Percentiles rank a stretch among this genome's conserved stretches.
These are phyloP conservation scores for Beauveria sp. DNA, from an alignment of 2,329 filamentous ascomycete species.

Conservation along the genomic window DNA sequence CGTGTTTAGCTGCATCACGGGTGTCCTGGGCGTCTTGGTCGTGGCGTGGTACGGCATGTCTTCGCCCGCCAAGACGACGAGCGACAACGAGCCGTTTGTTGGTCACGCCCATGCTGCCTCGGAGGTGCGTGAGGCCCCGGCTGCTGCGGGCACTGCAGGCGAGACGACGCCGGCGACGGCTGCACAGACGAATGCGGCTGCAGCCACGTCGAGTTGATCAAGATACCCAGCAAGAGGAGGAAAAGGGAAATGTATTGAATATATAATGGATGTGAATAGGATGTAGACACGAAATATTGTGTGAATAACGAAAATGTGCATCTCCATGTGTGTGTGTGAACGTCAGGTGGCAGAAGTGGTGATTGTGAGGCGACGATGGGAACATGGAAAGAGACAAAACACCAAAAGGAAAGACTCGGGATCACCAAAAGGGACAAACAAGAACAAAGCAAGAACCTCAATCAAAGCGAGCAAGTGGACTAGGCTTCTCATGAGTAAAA, in stretches of 20 bases:
- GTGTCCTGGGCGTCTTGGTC: slow-evolving; percentile 58
- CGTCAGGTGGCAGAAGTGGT: too few species aligned
- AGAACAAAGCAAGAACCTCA: neutral
- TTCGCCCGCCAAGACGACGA: slow-evolving; percentile 8
- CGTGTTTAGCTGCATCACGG: slow-evolving; percentile 62
- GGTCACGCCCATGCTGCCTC: neutral
- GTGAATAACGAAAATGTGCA: neutral
- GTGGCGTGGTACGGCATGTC: slow-evolving; percentile 59
- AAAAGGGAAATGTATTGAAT: neutral
- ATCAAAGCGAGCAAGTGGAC: neutral
- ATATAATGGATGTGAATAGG: neutral
- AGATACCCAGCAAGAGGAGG: neutral
- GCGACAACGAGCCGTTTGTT: neutral
- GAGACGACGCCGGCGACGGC: neutral
- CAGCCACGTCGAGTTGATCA: slow-evolving; percentile 4
- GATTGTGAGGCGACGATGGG: neutral
- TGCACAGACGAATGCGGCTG: neutral
- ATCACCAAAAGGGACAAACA: neutral
- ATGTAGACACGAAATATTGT: neutral
- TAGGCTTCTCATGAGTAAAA: neutral
- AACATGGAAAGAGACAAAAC: neutral
- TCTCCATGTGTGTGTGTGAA: neutral
- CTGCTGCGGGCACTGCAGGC: neutral
- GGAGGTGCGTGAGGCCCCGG: neutral
- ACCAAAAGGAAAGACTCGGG: neutral